These are phyloP conservation scores for Bipolaris bicolor DNA, from an alignment of 2,329 filamentous ascomycete species.

Conservation along the genomic window DNA sequence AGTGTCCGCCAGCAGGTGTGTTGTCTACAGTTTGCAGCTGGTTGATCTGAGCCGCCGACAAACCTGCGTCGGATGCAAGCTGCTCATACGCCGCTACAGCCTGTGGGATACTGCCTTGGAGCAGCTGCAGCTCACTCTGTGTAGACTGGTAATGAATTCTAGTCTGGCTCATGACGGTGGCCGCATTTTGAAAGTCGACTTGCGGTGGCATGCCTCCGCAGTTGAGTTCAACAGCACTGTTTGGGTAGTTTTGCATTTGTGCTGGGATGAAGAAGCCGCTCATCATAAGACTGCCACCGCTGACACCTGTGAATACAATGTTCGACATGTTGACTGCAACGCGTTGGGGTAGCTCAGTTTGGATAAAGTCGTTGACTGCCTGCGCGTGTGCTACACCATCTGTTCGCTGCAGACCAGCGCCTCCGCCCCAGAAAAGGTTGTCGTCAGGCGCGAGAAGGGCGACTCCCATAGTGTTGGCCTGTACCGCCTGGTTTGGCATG, in stretches of 20 bases:
- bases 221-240: slow-evolving; percentile 61
- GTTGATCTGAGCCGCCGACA: slow-evolving; percentile 55
- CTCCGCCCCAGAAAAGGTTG: slow-evolving; percentile 65
- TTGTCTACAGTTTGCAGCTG: slow-evolving; percentile 64
- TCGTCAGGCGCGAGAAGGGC: slow-evolving; percentile 61
- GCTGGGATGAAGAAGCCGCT: slow-evolving; percentile 65
- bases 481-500: slow-evolving; percentile 62
- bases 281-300: slow-evolving; percentile 61
- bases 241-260: slow-evolving; percentile 59
- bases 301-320: slow-evolving; percentile 65
- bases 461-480: slow-evolving; percentile 59
- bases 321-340: slow-evolving; percentile 60
- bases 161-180: slow-evolving; percentile 54
- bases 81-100: slow-evolving; percentile 60
- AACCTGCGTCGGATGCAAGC: slow-evolving; percentile 53
- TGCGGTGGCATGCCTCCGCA: slow-evolving; percentile 63
- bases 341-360: slow-evolving; percentile 57
- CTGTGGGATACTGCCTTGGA: slow-evolving; percentile 60
- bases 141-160: slow-evolving; percentile 65
- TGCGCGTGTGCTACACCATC: slow-evolving; percentile 63
- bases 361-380: slow-evolving; percentile 61
- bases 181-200: slow-evolving; percentile 56
- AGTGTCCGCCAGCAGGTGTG: slow-evolving; percentile 62
- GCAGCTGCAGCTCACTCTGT: slow-evolving; percentile 56
- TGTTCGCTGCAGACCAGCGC: slow-evolving; percentile 58